These are phyloP conservation scores for Nadsonia starkeyi-henricii DNA, from an alignment of 1,139 yeast species.

Conservation along the genomic window DNA sequence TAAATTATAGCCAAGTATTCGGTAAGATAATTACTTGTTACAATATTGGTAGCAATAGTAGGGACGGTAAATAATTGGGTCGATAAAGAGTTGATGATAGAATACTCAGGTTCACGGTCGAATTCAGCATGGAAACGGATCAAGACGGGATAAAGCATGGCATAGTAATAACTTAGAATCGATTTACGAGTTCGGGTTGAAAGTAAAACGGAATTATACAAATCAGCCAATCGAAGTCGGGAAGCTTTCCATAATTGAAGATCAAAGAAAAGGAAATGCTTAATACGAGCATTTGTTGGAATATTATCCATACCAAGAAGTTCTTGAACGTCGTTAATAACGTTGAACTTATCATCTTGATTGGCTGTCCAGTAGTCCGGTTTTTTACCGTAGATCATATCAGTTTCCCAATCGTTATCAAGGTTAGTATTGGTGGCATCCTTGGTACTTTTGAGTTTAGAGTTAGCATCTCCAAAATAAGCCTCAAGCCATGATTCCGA, in stretches of 20 bases:
- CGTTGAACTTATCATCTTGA: neutral
- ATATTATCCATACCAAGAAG: conserved; percentile 1
- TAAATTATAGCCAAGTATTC: conserved; percentile 54
- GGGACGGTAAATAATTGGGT: conserved; percentile 86
- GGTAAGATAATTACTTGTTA: conserved; percentile 55
- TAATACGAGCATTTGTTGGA: conserved; percentile 38
- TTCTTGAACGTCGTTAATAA: conserved; percentile 3
- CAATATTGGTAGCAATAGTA: conserved; percentile 54
- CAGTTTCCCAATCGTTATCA: neutral
- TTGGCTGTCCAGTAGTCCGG: neutral
- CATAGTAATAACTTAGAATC: conserved; percentile 60
- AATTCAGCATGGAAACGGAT: conserved; percentile 57
- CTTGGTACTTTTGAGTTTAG: no score
- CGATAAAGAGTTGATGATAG: conserved; percentile 60
- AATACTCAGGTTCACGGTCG: conserved; percentile 74
- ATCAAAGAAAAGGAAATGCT: conserved; percentile 58
- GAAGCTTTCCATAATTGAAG: conserved; percentile 60
- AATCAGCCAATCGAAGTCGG: conserved; percentile 47
- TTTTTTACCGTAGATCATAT: neutral
- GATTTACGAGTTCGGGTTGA: conserved; percentile 48
- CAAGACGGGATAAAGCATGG: conserved; percentile 68
- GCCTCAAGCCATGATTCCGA: no score
- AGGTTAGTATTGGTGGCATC: no score
- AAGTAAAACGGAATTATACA: conserved; percentile 57
- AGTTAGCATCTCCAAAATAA: no score